These are phyloP conservation scores for Plasmodium malariae DNA, from an alignment of 169 alveolate genomes.

Conservation along the genomic window DNA sequence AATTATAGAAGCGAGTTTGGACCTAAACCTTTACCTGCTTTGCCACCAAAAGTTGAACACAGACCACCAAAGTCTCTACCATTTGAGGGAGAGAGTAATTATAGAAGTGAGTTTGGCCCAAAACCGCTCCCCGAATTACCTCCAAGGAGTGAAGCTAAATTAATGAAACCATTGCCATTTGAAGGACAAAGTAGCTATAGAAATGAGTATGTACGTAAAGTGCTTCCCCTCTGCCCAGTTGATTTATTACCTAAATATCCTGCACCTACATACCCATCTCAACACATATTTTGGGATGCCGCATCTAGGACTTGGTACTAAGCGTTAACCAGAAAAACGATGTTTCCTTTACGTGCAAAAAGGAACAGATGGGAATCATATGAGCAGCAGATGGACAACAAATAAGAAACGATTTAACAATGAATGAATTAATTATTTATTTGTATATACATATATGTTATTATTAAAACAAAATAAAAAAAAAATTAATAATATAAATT, in stretches of 20 bases:
- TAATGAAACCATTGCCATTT: slow-evolving; percentile 78
- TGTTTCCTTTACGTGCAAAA: neutral
- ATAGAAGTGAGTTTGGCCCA: slow-evolving; percentile 77
- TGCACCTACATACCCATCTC: slow-evolving; percentile 74
- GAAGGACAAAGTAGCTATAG: slow-evolving; percentile 80
- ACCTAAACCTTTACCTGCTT: slow-evolving; percentile 80
- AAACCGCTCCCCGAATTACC: slow-evolving; percentile 76
- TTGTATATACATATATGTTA: too few species aligned
- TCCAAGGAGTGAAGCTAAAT: slow-evolving; percentile 41
- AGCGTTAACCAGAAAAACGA: neutral
- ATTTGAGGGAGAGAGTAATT: slow-evolving; percentile 78
- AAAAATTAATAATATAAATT: too few species aligned
- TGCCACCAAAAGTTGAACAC: slow-evolving; percentile 64
- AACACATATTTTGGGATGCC: slow-evolving; percentile 69
- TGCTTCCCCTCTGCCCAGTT: slow-evolving; percentile 77
- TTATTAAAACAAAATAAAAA: too few species aligned
- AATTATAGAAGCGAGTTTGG: slow-evolving; percentile 80
- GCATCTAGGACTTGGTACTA: slow-evolving; percentile 41
- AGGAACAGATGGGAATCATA: neutral
- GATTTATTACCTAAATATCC: slow-evolving; percentile 72
- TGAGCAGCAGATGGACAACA: neutral
- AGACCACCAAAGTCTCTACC: slow-evolving; percentile 72
- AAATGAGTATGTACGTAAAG: slow-evolving; percentile 78
- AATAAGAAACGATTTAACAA: too few species aligned
- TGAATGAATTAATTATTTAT: too few species aligned